Conservation (phyloP, 768 basidiomycete genomes). For the Suillus lakei region DNA sequence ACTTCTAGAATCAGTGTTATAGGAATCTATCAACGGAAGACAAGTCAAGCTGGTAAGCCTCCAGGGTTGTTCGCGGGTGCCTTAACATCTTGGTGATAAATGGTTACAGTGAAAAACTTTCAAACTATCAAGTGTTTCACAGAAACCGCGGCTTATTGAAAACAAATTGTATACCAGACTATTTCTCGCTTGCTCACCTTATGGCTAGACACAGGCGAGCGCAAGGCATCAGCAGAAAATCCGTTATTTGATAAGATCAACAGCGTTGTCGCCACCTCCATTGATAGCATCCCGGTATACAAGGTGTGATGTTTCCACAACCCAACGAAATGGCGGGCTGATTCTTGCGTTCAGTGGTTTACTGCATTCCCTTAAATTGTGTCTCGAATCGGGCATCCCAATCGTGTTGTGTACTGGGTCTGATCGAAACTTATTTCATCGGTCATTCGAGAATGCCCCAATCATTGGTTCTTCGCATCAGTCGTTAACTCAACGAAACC, state of each 20-base stretch:
- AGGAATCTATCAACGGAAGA: slow-evolving; percentile 62
- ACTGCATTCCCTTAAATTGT: slow-evolving; percentile 97
- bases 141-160: slow-evolving; percentile 74
- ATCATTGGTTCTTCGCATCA: slow-evolving; percentile 93
- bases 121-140: slow-evolving; percentile 70
- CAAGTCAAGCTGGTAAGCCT: slow-evolving; percentile 47
- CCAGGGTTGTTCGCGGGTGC: not conserved
- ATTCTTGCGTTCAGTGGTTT: slow-evolving; percentile 69
- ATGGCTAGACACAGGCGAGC: slow-evolving; percentile 91
- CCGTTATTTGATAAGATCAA: slow-evolving; percentile 62
- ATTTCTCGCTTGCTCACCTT: slow-evolving; percentile 92
- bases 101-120: slow-evolving; percentile 53
- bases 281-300: slow-evolving; percentile 71
- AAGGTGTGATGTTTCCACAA: slow-evolving; percentile 55
- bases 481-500: slow-evolving; percentile 83
- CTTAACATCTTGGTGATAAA: not conserved
- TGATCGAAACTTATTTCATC: slow-evolving; percentile 68
- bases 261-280: slow-evolving; percentile 54
- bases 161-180: slow-evolving; percentile 95
- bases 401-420: slow-evolving; percentile 59
- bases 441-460: slow-evolving; percentile 85
- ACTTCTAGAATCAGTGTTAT: slow-evolving; percentile 83
- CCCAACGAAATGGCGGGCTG: not conserved
- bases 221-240: slow-evolving; percentile 25
- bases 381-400: slow-evolving; percentile 84